phyloP scores from a whole-genome alignment of 2,329 filamentous ascomycete species.

The Xylaria sp. region DNA sequence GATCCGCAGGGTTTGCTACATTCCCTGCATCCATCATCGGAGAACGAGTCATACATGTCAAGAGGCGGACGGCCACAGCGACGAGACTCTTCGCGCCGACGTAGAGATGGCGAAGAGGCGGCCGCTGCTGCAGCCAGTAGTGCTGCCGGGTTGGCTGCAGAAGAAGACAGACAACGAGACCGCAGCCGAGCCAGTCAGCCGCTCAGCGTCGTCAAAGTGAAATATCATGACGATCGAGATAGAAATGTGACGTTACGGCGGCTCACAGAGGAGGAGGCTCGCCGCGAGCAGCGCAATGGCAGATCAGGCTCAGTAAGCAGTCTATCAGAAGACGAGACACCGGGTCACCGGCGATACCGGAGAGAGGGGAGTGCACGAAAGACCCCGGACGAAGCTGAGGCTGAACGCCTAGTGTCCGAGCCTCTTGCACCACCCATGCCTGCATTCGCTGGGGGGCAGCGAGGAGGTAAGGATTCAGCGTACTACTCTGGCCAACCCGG shows the following conservation, averaged over 20 bases:
- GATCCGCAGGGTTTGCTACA: constrained; percentile 60
- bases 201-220: constrained; percentile 68
- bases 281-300: constrained; percentile 51
- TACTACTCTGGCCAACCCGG: constrained; percentile 67
- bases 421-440: constrained; percentile 66
- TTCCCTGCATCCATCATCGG: constrained; percentile 53
- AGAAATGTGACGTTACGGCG: constrained; percentile 70
- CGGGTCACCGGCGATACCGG: constrained; percentile 61
- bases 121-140: constrained; percentile 60
- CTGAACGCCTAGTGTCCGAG: constrained; percentile 55
- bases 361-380: constrained; percentile 61
- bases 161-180: constrained; percentile 56
- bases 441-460: constrained; percentile 62
- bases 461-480: constrained; percentile 66
- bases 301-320: constrained; percentile 65
- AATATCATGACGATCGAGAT: constrained; percentile 68
- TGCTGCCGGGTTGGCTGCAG: constrained; percentile 60
- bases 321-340: constrained; percentile 66
- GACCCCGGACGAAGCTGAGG: constrained; percentile 55
- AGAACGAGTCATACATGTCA: constrained; percentile 57
- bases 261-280: constrained; percentile 69
- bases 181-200: constrained; percentile 58
- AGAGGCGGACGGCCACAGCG: constrained; percentile 54
- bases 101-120: constrained; percentile 57
- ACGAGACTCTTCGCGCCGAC: constrained; percentile 58